Base-by-base conservation (phyloP, 164 flowering plant genomes). In the Magnolia changhungtana region DNA sequence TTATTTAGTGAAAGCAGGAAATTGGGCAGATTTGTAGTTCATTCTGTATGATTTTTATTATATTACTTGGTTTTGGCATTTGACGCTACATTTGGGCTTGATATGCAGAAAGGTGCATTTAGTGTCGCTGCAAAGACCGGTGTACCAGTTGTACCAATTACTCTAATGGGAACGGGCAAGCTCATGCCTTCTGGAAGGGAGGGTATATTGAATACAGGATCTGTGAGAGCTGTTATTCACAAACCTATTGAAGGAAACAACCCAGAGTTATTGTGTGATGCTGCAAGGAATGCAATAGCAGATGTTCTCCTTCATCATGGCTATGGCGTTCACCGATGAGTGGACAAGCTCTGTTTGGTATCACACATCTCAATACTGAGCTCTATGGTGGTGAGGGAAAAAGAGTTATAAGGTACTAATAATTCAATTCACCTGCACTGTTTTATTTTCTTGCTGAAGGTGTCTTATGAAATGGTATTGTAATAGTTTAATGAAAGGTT, bases 141-240 rank as follows among this genome's bases (percentile, higher is more conserved):
- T 78, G 98, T 83, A 31, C 91, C 97, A 0, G 95, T 96, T 8
- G 90, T 96, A n/a, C 98, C 99, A 16, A 92, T 96, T 59, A 87
- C 94, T 50, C 85, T 96, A 11, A 77, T 87, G n/a, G 99, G 98
- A 79, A 94, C 99, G 58, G 99, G 99, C 13, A 84, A 87, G 50
- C 88, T 96, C 73, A 96, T 94, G 99, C 97, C 98, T 78, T 63
- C 89, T 7, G 99, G 98, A 78, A 85, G 51, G 88, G 99, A 96
- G 86, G 81, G 83, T 55, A 80, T 80, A 20, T 7, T 96, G 78
- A 87, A 87, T 80, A 58, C 78, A 7, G 99, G 99, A 70, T 75
- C 87, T 50, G 91, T 96, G 19, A 91, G 87, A 84, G 90, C 91
- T 77, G 77, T 91, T 71, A 83, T 96, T 72, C 98, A 94, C 81